Base-by-base conservation (phyloP, 2,329 filamentous ascomycete genomes). In the Escovopsis sp. region DNA sequence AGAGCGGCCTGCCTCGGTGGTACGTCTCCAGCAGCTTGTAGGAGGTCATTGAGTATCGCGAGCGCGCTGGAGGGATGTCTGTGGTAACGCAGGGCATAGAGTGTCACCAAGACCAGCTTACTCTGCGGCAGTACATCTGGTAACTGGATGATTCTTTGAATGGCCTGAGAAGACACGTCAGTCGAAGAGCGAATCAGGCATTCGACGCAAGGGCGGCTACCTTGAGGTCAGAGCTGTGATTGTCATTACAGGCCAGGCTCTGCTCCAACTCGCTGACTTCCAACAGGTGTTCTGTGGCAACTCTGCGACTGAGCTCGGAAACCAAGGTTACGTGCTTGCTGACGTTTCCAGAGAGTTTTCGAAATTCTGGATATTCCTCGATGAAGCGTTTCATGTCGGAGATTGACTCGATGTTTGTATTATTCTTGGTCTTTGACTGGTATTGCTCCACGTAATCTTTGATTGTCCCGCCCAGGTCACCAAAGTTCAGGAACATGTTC, bases 401-500 rank as follows among this genome's bases (percentile, higher is more conserved):
- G 57, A 98, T 96, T 12, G 89, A 95, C 57, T 98, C 91, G 47
- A 98, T 88, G 57, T 94, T 91, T 59, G 87, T 85, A 53, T 81
- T 94, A 53, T 82, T 94, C 57, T 96, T 89, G n/a, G 89, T 94
- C 60, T 94, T 95, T 11, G 84, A 86, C 54, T 96, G 91, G 56
- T 96, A 98, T 58, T 96, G 91, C 57, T 94, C 88, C 43, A 98
- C 91, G 53, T 98, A 98, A 44, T 95, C 88, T 61, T 96, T 96
- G 58, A 95, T 94, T 52, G 93, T 95, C 35, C 89, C 84, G 10
- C 91, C 88, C 6, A 98, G 72, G 51, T 96, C 88, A 43, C 89
- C 88, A 60, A 96, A 98, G 59, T 96, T 96, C 54, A 94, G 75
- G 53, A 88, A 96, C 88, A 96, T 96, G 62, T 96, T 96, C 67